These are phyloP conservation scores for Petrea volubilis DNA, from an alignment of 257 asterid genomes.

Conservation along the genomic window DNA sequence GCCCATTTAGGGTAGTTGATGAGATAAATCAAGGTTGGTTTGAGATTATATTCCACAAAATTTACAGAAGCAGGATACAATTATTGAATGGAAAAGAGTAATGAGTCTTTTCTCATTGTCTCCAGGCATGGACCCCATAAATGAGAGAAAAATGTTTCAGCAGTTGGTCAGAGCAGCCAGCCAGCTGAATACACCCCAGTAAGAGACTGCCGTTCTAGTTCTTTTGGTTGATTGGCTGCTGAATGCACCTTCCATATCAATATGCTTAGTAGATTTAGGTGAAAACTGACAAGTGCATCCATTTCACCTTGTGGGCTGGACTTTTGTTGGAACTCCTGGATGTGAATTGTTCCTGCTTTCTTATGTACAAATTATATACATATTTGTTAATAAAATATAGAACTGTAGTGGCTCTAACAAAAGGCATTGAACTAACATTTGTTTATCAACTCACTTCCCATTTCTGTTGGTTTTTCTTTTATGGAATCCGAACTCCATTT, in stretches of 20 bases:
- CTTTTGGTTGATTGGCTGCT: neutral
- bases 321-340: neutral
- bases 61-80: slow-evolving; percentile 7
- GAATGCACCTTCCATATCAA: neutral
- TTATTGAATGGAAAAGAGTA: slow-evolving; percentile 4
- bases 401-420: neutral
- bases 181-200: slow-evolving; percentile 92
- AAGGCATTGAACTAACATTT: neutral
- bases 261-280: neutral
- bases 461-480: neutral
- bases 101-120: slow-evolving; percentile 18
- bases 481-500: neutral
- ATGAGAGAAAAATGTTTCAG: slow-evolving; percentile 98
- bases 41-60: slow-evolving; percentile 11
- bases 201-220: slow-evolving; percentile 30
- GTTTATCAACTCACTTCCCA: neutral
- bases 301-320: neutral
- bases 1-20: slow-evolving; percentile 98
- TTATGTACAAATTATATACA: neutral
- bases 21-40: slow-evolving; percentile 95
- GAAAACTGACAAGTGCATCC: neutral
- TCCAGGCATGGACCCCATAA: slow-evolving; percentile 96
- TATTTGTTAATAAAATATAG: neutral
- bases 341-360: neutral
- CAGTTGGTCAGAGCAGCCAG: slow-evolving; percentile 96